phyloP scores from a whole-genome alignment of 2,329 filamentous ascomycete genomes.

The Pseudocercospora macadamiae region DNA sequence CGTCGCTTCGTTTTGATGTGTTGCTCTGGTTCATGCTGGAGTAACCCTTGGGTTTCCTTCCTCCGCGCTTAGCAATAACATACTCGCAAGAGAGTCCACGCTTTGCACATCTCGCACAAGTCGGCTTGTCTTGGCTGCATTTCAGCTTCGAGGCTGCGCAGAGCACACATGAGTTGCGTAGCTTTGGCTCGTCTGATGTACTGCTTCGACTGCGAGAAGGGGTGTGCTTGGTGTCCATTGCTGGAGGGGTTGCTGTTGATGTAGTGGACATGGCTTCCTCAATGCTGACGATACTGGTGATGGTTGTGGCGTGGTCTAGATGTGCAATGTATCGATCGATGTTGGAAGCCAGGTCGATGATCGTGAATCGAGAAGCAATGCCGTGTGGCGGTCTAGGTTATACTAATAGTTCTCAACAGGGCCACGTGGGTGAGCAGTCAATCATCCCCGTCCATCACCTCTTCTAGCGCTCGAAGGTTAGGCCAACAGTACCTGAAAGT shows the following conservation, averaged over 20 bases:
- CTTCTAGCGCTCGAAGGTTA: neutral
- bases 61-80: conserved; percentile 4
- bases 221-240: neutral
- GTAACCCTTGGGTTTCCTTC: conserved; percentile 5
- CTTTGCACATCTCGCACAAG: conserved; percentile 2
- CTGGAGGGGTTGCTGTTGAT: conserved; percentile 3
- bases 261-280: neutral
- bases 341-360: neutral
- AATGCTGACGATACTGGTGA: neutral
- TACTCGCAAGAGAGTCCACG: conserved; percentile 6
- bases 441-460: neutral
- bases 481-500: conserved; percentile 2
- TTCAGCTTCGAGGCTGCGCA: conserved; percentile 7
- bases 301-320: neutral
- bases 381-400: neutral
- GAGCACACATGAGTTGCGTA: neutral
- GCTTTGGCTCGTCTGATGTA: conserved; percentile 4
- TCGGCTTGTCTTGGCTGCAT: conserved; percentile 1
- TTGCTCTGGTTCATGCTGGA: neutral
- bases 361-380: neutral
- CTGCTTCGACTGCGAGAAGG: conserved; percentile 3
- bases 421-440: neutral
- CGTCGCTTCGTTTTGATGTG: neutral
- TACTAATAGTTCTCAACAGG: conserved; percentile 4
- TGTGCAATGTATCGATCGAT: conserved; percentile 1